Base-by-base conservation (phyloP, 2,329 filamentous ascomycete species). In the Colletotrichum nymphaeae region DNA sequence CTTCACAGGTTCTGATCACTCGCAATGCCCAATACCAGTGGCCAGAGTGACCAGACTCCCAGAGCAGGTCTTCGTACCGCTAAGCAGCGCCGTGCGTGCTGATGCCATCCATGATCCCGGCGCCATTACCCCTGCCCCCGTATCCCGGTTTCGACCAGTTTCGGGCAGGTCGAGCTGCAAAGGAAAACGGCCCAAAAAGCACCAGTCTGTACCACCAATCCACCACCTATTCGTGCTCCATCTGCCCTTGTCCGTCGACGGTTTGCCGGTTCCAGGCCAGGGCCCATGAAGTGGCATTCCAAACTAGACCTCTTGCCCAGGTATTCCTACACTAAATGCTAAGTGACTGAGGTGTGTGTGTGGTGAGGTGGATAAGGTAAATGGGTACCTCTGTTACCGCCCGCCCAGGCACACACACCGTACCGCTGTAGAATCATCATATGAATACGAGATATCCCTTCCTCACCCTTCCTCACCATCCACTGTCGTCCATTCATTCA, bases 361-460 rank as follows among this genome's bases (percentile, higher is more conserved):
- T 42, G 37, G 16, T 42, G 37, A 49, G 42, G 42, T 49, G 42
- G 42, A 7, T 49, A 49, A 49, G 42, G 42, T 49, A 42, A 19
- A 19, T 65, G 19, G 30, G 30, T 65, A 42, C 52, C 52, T 57
- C 24, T 52, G 16, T 73, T 67, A 56, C 69, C 63, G 70, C 70
- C 66, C 58, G 66, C 46, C 37, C 37, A 42, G 37, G 37, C 58
- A 9, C 9, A 26, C 24, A 19, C 16, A 35, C 32, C 11, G 26
- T n/a, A 32, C 26, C 63, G 49, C 52, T 65, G 35, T 46, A 65
- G 63, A 71, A 70, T 73, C 59, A 65, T 65, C 67, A 70, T 71
- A 73, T 66, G 71, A 73, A 73, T 71, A 73, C 71, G 71, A 73
- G 71, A 28, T 70, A n/a, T 49, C 42, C 59, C 42, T 49, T 49